Evolutionary conservation across 2,329 filamentous ascomycete species (phyloP), one percentile per base, ranked within the genome.

Genomic region (Phyllosticta citriasiana): DNA sequence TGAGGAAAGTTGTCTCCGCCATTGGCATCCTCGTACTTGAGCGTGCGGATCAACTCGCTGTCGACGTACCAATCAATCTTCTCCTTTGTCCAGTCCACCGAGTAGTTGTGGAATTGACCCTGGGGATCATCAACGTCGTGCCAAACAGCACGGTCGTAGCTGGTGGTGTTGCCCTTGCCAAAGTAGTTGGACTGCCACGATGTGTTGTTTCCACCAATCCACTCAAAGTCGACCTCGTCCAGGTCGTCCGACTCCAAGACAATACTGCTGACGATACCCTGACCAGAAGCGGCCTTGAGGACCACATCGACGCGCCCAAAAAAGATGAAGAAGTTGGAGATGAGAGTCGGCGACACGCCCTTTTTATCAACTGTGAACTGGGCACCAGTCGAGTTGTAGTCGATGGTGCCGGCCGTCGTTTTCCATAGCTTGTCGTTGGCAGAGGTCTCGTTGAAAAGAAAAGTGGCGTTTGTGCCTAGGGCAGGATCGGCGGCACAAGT

Each of bases 311-410:
- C 72, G 60, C 76, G 77, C 57, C 81, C 81, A 65, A 82, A 83
- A 67, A 82, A 76, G 67, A 84, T 76, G 71, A 80, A 82, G 67
- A 80, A 79, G 52, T 73, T 73, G 61, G 88, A 87, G 65, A 85
- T 81, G 59, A 96, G 80, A 2, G 89, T 93, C 1, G 91, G 89
- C 0, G 90, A 88, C 68, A 95, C 84, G 64, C 86, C 84, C 65
- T 84, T 81, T 71, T 86, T 80, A 61, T 73, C 77, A 74, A 96
- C 86, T 57, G 82, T 87, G 76, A 95, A 92, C 60, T 82, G 77
- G 53, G 88, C 88, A 47, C 88, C 89, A 57, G 84, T 76, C 54
- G 79, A 71, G 61, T 80, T 80, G 71, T 86, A 91, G 14, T 77
- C 76, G 60, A 93, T 79, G 8, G 74, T 75, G 57, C 89, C 88